Evolutionary conservation across 2,329 filamentous ascomycete genomes (phyloP).

Genomic region (Whalleya microplaca): DNA sequence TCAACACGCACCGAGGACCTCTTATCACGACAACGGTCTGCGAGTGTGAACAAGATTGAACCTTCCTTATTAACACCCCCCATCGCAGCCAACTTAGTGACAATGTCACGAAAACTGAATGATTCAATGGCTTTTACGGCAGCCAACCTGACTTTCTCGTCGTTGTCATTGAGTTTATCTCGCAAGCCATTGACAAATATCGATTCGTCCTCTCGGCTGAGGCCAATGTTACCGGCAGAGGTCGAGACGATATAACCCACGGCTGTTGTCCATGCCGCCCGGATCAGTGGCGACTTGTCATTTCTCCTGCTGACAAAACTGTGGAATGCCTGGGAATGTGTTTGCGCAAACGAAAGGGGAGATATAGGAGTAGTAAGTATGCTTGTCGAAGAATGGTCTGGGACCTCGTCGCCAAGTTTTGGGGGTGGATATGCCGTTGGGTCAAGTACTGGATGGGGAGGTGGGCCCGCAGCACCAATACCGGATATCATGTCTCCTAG

Average conservation of each 20-base stretch:
- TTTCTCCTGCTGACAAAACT: conserved; percentile 83
- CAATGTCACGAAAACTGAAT: conserved; percentile 79
- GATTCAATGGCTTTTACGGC: conserved; percentile 83
- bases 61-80: conserved; percentile 76
- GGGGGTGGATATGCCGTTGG: conserved; percentile 83
- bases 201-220: conserved; percentile 81
- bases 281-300: conserved; percentile 82
- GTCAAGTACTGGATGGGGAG: conserved; percentile 72
- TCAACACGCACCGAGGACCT: conserved; percentile 81
- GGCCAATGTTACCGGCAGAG: conserved; percentile 84
- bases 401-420: conserved; percentile 62
- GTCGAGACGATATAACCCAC: conserved; percentile 88
- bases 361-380: conserved; percentile 82
- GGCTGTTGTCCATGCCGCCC: conserved; percentile 83
- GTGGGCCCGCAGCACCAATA: conserved; percentile 88
- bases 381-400: conserved; percentile 54
- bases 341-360: conserved; percentile 85
- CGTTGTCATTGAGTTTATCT: conserved; percentile 82
- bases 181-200: conserved; percentile 73
- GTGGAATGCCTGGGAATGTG: conserved; percentile 77
- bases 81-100: conserved; percentile 77
- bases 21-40: conserved; percentile 86
- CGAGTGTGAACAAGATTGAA: conserved; percentile 79
- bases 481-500: conserved; percentile 94
- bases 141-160: conserved; percentile 88